Conservation (phyloP, 345 rosid genomes). For the Acer negundo region DNA sequence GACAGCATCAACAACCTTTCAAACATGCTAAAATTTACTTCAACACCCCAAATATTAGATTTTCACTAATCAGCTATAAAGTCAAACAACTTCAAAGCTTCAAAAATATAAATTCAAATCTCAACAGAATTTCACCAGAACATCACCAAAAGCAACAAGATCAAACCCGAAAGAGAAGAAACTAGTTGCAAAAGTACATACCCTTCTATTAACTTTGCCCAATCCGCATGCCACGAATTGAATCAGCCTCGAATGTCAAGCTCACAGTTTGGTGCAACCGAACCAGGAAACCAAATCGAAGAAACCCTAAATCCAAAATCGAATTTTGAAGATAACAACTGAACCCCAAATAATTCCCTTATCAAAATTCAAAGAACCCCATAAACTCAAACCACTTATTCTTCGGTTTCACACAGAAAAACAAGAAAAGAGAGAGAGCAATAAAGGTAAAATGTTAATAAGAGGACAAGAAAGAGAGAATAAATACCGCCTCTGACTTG, state of each 20-base stretch:
- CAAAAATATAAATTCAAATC: constrained; percentile 3
- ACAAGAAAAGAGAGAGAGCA: background rate
- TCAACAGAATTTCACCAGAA: background rate
- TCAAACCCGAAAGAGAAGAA: constrained; percentile 16
- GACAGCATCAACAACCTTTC: background rate
- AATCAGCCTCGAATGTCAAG: constrained; percentile 7
- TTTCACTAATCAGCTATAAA: background rate
- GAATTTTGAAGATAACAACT: background rate
- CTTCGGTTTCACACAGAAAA: constrained; percentile 12
- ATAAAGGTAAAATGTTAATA: background rate
- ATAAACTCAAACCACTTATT: background rate
- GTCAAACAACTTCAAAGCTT: constrained; percentile 16
- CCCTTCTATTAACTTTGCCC: background rate
- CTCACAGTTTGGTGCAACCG: constrained; percentile 9
- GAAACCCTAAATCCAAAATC: background rate
- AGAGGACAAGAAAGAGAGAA: background rate
- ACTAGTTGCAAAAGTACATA: constrained; percentile 11
- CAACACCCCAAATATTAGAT: background rate
- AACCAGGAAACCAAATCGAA: constrained; percentile 1
- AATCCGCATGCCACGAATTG: constrained; percentile 9
- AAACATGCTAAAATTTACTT: constrained; percentile 1
- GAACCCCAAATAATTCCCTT: background rate
- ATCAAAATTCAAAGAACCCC: constrained; percentile 4
- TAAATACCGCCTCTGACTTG: constrained; percentile 7
- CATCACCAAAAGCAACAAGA: background rate